These are phyloP conservation scores for Pseudocercospora cruenta DNA, from an alignment of 2,329 filamentous ascomycete species.

Conservation along the genomic window DNA sequence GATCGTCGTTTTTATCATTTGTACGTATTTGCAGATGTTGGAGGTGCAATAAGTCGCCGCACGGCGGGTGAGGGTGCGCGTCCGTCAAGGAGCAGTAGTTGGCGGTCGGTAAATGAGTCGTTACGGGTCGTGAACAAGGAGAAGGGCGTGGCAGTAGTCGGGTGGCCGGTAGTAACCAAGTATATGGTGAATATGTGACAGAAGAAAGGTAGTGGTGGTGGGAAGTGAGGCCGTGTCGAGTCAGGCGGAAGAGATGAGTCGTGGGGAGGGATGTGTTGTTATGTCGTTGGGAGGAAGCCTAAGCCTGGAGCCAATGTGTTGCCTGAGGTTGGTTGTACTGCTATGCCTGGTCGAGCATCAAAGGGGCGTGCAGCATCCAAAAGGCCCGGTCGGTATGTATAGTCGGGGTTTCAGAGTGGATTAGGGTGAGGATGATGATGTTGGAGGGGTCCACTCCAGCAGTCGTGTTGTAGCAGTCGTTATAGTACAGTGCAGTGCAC, in stretches of 20 bases:
- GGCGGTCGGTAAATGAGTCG: slow-evolving; percentile 18
- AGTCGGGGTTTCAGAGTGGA: neutral
- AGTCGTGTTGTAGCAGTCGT: neutral
- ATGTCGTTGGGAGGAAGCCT: slow-evolving; percentile 6
- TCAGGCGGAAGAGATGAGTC: slow-evolving; percentile 14
- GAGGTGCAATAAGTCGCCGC: slow-evolving; percentile 18
- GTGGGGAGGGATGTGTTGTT: slow-evolving; percentile 12
- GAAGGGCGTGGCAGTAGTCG: slow-evolving; percentile 12
- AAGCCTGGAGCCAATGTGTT: slow-evolving; percentile 19
- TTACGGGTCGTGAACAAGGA: slow-evolving; percentile 21
- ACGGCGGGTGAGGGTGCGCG: slow-evolving; percentile 23
- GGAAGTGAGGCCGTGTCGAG: slow-evolving; percentile 14
- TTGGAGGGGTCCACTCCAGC: slow-evolving; percentile 9
- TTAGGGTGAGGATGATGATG: slow-evolving; percentile 15
- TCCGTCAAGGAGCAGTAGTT: slow-evolving; percentile 32
- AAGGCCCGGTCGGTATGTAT: slow-evolving; percentile 16
- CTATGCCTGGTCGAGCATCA: slow-evolving; percentile 24
- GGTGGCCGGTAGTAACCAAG: neutral
- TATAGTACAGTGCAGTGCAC: neutral
- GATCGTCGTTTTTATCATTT: slow-evolving; percentile 36
- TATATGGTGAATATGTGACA: slow-evolving; percentile 16
- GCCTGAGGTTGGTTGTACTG: slow-evolving; percentile 25
- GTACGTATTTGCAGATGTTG: slow-evolving; percentile 24
- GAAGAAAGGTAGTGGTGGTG: slow-evolving; percentile 21
- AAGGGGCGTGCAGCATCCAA: slow-evolving; percentile 16